Evolutionary conservation across 1,284 basidiomycete genomes (phyloP), one percentile per base, ranked within the genome.

Genomic region (Naganishia liquefaciens): DNA sequence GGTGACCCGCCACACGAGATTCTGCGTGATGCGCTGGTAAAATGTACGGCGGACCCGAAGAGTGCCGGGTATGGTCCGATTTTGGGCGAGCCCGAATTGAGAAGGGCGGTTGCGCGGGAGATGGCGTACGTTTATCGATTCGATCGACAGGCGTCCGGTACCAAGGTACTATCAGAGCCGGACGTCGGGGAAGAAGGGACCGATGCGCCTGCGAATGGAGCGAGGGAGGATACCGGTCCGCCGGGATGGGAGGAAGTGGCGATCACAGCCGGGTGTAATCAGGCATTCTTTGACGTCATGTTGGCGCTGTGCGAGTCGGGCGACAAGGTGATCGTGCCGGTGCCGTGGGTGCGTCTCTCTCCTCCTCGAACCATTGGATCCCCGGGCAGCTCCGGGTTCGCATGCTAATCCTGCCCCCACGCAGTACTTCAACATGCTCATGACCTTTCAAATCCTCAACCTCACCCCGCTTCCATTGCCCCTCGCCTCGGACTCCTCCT

Each of bases 361-460:
- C 68, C 50, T 10, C 25, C 10, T 55, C 19, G 25, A 42, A 7
- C 40, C 43, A 23, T 7, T n/a, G 6, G 19, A 3, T 13, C 21
- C n/a, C 3, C 2, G 17, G 17, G 19, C 5, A 52, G n/a, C 50
- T 5, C 50, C 19, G 10, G 5, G 30, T 33, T 10, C 30, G 30
- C 30, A 10, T 13, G 30, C 51, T 53, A 6, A 53, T n/a, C 30
- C 51, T 30, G 15, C 28, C 30, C 33, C 33, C n/a, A 17, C 17
- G 3, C 68, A 87, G 82, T 90, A 90, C 73, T 90, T 91, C 75
- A 89, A 89, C 77, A 86, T 89, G 68, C 87, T 88, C 69, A 93
- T 92, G 90, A 85, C 84, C 0, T 79, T 90, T 37, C 84, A 83
- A 37, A 81, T 90, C 69, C 82, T 89, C 7, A 84, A 84, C 2